Conservation (phyloP, 371 early-diverging fungal genomes). For the Mucor lusitanicus region DNA sequence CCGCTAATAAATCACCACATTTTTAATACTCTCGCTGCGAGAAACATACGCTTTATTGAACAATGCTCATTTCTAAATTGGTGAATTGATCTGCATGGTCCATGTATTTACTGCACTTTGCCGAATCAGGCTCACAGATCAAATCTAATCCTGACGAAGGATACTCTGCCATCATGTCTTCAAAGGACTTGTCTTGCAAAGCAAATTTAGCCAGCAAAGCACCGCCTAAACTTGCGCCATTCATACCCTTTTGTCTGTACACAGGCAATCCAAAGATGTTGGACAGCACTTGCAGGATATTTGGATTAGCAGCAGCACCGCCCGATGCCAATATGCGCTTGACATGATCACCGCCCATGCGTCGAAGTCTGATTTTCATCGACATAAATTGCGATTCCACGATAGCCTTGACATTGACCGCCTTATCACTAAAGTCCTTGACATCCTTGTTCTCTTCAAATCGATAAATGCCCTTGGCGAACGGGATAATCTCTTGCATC, state of each 20-base stretch:
- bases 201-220: conserved; percentile 49
- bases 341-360: conserved; percentile 37
- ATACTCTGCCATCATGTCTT: conserved; percentile 40
- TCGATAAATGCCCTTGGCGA: conserved; percentile 66
- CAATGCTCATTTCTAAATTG: conserved; percentile 14
- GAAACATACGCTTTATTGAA: neutral
- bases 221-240: conserved; percentile 52
- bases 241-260: conserved; percentile 50
- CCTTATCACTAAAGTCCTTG: conserved; percentile 46
- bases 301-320: conserved; percentile 70
- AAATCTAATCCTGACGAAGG: conserved; percentile 27
- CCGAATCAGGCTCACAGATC: conserved; percentile 30
- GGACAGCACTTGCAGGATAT: conserved; percentile 62
- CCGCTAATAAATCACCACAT: no score
- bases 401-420: conserved; percentile 62
- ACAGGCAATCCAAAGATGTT: conserved; percentile 74
- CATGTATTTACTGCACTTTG: conserved; percentile 13
- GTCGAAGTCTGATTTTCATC: conserved; percentile 58
- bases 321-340: conserved; percentile 70
- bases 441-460: conserved; percentile 58
- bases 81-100: conserved; percentile 8
- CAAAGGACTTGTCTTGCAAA: conserved; percentile 19
- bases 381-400: conserved; percentile 78
- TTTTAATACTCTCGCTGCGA: no score
- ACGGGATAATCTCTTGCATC: conserved; percentile 79